Evolutionary conservation across 495 filamentous ascomycete species (phyloP).

Genomic region (Penicillium angulare): DNA sequence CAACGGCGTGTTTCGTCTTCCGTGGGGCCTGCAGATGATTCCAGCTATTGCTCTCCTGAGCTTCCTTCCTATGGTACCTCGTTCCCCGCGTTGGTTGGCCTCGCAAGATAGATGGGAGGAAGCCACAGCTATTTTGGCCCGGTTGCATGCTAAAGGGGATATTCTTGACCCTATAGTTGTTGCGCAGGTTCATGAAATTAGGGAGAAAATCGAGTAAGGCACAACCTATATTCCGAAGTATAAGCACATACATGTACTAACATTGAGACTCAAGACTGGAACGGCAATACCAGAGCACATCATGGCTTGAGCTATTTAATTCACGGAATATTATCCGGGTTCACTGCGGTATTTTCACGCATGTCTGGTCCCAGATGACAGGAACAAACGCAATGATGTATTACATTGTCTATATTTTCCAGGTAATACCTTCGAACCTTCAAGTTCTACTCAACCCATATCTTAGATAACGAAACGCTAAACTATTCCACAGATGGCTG

Average conservation of each 20-base stretch:
- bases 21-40: constrained; percentile 26
- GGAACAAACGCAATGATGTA: constrained; percentile 81
- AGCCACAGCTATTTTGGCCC: constrained; percentile 53
- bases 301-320: constrained; percentile 56
- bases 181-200: constrained; percentile 14
- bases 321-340: constrained; percentile 67
- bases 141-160: constrained; percentile 23
- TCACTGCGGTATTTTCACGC: constrained; percentile 67
- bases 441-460: no score
- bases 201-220: constrained; percentile 20
- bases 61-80: constrained; percentile 55
- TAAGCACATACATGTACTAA: not conserved
- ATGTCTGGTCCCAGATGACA: constrained; percentile 74
- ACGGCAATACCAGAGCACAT: constrained; percentile 36
- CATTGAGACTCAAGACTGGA: constrained; percentile 12
- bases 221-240: not conserved
- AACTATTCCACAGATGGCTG: constrained; percentile 33
- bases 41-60: constrained; percentile 53
- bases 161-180: constrained; percentile 12
- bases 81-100: constrained; percentile 65
- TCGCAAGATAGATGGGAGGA: constrained; percentile 57
- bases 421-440: no score
- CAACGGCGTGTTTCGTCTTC: constrained; percentile 15
- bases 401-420: constrained; percentile 77
- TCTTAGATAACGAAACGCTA: not conserved